These are phyloP conservation scores for Escovopsis weberi DNA, from an alignment of 2,329 filamentous ascomycete species.

Conservation along the genomic window DNA sequence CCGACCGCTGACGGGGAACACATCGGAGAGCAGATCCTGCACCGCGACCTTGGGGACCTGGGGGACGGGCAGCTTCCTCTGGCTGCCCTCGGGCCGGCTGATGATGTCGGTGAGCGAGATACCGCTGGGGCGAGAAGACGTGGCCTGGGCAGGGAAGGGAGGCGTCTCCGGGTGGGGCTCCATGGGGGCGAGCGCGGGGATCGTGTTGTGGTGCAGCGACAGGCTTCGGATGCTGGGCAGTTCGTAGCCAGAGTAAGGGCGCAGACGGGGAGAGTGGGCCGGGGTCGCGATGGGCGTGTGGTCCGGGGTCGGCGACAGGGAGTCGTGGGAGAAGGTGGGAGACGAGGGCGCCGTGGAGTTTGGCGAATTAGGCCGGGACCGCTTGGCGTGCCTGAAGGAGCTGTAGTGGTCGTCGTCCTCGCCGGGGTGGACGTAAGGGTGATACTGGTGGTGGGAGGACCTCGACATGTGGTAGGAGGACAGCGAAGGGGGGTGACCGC, in stretches of 20 bases:
- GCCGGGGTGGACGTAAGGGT: slow-evolving; percentile 51
- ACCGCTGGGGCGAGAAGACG: slow-evolving; percentile 41
- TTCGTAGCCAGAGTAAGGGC: slow-evolving; percentile 65
- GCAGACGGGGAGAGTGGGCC: slow-evolving; percentile 81
- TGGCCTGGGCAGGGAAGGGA: slow-evolving; percentile 32
- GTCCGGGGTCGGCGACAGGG: slow-evolving; percentile 85
- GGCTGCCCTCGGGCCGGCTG: slow-evolving; percentile 70
- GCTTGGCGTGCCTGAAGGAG: slow-evolving; percentile 59
- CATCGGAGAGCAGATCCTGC: slow-evolving; percentile 64
- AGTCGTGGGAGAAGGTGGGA: slow-evolving; percentile 92
- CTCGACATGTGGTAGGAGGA: slow-evolving; percentile 91
- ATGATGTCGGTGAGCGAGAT: slow-evolving; percentile 88
- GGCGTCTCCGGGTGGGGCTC: slow-evolving; percentile 38
- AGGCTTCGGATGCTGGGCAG: slow-evolving; percentile 68
- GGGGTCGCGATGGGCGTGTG: slow-evolving; percentile 97
- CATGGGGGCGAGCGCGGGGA: slow-evolving; percentile 43
- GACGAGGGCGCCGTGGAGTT: slow-evolving; percentile 93
- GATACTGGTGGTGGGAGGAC: background rate
- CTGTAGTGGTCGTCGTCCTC: slow-evolving; percentile 68
- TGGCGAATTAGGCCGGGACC: slow-evolving; percentile 83
- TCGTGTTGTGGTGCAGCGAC: slow-evolving; percentile 36
- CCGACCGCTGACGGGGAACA: slow-evolving; percentile 57
- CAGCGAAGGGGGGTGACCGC: slow-evolving; percentile 57
- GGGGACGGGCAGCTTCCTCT: slow-evolving; percentile 81
- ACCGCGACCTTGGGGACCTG: slow-evolving; percentile 82